These are phyloP conservation scores for Arabidopsis thaliana DNA, from an alignment of 345 rosid genomes.

Conservation along the genomic window TAIR10.1 NC_003075.7:14344001-14344500, in stretches of 20 bases:
- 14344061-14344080: conserved; percentile 46
- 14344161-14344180: conserved; percentile 1
- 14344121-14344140: conserved; percentile 36
- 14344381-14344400: conserved; percentile 68
- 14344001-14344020: not conserved
- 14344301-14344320: not conserved
- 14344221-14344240: conserved; percentile 38
- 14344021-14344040: conserved; percentile 24
- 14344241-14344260: not conserved
- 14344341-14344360: conserved; percentile 12
- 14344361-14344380: conserved; percentile 50
- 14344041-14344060: conserved; percentile 41
- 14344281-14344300: not conserved
- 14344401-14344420: conserved; percentile 55
- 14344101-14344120: conserved; percentile 27
- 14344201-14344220: conserved; percentile 38
- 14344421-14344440: conserved; percentile 46
- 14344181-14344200: conserved; percentile 16
- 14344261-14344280: too few species aligned
- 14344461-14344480: conserved; percentile 91
- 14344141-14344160: conserved; percentile 38
- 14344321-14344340: not conserved
- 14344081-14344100: conserved; percentile 51
- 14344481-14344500: conserved; percentile 93
- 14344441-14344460: conserved; percentile 55